Percentiles rank a stretch among this genome's conserved stretches.
These are phyloP conservation scores for Basipetospora chlamydospora DNA, from an alignment of 2,329 filamentous ascomycete genomes.

Conservation along the genomic window DNA sequence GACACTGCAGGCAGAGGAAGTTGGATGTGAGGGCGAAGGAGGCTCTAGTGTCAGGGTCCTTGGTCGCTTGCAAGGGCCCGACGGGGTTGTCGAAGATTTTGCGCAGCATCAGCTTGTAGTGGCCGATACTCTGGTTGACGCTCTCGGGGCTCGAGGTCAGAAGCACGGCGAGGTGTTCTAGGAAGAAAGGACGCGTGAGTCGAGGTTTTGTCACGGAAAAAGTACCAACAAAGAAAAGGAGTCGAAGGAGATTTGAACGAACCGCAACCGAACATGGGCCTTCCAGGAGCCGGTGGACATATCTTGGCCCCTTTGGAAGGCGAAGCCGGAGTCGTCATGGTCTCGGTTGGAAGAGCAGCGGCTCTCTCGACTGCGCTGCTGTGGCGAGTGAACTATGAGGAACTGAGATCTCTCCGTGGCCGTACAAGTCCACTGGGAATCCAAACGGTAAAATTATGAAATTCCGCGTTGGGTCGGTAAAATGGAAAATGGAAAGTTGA, in stretches of 20 bases:
- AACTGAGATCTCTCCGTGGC: no score
- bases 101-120: conserved; percentile 59
- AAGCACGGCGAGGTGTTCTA: conserved; percentile 60
- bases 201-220: neutral
- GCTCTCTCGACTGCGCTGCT: no score
- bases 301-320: conserved; percentile 41
- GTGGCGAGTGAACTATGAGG: no score
- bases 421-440: no score
- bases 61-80: conserved; percentile 47
- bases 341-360: conserved; percentile 25
- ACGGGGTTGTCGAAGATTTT: conserved; percentile 49
- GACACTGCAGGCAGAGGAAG: conserved; percentile 61
- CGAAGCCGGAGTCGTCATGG: conserved; percentile 29
- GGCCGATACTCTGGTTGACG: conserved; percentile 52
- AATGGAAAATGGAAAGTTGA: no score
- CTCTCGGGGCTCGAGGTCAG: conserved; percentile 46
- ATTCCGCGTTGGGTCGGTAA: no score
- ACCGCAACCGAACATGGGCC: conserved; percentile 51
- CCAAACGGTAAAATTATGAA: no score
- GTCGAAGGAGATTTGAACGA: conserved; percentile 16
- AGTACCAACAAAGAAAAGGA: neutral
- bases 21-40: conserved; percentile 51
- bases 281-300: conserved; percentile 42
- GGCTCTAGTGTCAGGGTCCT: conserved; percentile 37
- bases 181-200: neutral